Base-by-base conservation (phyloP, 257 asterid species). In the Ilex asprella region DNA sequence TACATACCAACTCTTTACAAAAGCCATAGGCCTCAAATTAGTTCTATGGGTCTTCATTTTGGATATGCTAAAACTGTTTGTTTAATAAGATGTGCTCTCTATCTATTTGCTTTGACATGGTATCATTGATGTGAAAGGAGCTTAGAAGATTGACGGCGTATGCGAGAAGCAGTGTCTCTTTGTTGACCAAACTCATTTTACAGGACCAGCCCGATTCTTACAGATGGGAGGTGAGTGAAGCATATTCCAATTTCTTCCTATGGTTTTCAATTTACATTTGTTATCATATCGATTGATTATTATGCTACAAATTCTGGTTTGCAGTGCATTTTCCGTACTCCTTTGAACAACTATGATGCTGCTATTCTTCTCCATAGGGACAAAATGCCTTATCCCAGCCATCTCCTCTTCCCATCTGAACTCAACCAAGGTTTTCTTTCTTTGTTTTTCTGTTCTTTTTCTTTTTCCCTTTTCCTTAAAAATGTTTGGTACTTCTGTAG, bases 261-360 rank as follows among this genome's bases (percentile, higher is more conserved):
- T 56, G 31, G 7, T 49, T 21, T 74, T 68, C 44, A 10, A 54
- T 57, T 47, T 58, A 60, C 60, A 14, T 55, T 68, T 29, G 16
- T 57, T 27, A 70, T 31, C 57, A 32, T 62, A 43, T 10, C 14
- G 0, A 47, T 15, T 57, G 55, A 53, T 61, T 41, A 61, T 31
- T 44, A 13, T 56, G 55, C 55, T 61, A 56, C 62, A 53, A 53
- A 62, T 56, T 61, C 65, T 62, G 15, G 31, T 64, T 30, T 76
- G 85, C 92, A 93, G 99, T 73, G 99, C 79, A 91, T 93, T 73
- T 87, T 93, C 76, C 90, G 99, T 59, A 93, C 97, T 10, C 99
- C 99, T 69, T 83, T 89, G 74, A 78, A 79, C 82, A 84, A 82
- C 72, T 93, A 82, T 70, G 88, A 93, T 64, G 99, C 96, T 9